These are phyloP conservation scores for Penium margaritaceum DNA, from an alignment of 139 green algal genomes.

Conservation along the genomic window DNA sequence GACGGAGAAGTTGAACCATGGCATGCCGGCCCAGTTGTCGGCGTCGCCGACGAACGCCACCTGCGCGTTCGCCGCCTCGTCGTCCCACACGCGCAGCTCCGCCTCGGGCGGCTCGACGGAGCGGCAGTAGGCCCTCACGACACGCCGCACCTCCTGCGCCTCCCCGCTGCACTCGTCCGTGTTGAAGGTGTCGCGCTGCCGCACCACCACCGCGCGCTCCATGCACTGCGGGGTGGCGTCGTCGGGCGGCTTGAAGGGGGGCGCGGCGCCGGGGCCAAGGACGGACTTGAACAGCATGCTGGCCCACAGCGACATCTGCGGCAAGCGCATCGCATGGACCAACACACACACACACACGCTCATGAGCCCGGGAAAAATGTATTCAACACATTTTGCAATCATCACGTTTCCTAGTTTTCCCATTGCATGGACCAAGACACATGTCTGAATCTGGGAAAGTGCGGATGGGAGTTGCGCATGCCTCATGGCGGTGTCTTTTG, in stretches of 20 bases:
- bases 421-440: too few relatives aligned
- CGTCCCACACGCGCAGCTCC: not conserved
- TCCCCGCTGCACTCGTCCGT: slow-evolving; percentile 10
- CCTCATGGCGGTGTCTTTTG: too few relatives aligned
- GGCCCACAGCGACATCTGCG: slow-evolving; percentile 2
- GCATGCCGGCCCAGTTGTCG: slow-evolving; percentile 14
- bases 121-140: slow-evolving; percentile 5
- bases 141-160: not conserved
- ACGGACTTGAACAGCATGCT: slow-evolving; percentile 4
- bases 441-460: too few relatives aligned
- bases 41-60: slow-evolving; percentile 19
- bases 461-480: too few relatives aligned
- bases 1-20: slow-evolving; percentile 23
- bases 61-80: slow-evolving; percentile 7
- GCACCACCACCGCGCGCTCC: slow-evolving; percentile 9
- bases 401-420: too few relatives aligned
- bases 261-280: slow-evolving; percentile 1
- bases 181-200: slow-evolving; percentile 21
- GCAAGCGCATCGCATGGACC: too few relatives aligned
- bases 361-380: too few relatives aligned
- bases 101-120: not conserved
- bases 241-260: slow-evolving; percentile 12
- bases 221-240: slow-evolving; percentile 10
- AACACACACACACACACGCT: too few relatives aligned
- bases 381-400: too few relatives aligned